Percentiles rank a stretch among this genome's conserved stretches.
Conservation (phyloP, 1,284 basidiomycete genomes). For the Melampsora abietis-canadensis region DNA sequence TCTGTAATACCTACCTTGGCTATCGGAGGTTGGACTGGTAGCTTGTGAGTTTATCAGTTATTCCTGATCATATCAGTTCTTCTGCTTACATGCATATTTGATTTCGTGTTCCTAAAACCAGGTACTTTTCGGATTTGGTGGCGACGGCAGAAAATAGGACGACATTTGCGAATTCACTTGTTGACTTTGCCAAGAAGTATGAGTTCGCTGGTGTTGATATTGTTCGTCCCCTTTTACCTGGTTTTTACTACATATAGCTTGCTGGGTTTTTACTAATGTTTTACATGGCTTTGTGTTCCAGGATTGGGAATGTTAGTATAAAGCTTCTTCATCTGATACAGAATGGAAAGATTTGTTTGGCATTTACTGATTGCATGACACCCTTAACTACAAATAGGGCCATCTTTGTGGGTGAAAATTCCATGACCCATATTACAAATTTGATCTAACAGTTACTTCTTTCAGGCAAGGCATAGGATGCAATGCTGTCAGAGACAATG, state of each 20-base stretch:
- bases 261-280: no score
- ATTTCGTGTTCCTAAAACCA: not conserved
- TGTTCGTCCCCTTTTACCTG: no score
- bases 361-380: not conserved
- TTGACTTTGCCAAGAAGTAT: slow-evolving; percentile 37
- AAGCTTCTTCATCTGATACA: not conserved
- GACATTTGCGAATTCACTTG: slow-evolving; percentile 17
- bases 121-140: slow-evolving; percentile 26
- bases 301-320: slow-evolving; percentile 43
- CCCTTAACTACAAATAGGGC: not conserved
- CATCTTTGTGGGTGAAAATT: slow-evolving; percentile 27
- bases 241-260: no score
- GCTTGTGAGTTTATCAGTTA: not conserved
- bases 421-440: not conserved
- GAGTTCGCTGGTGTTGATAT: slow-evolving; percentile 35
- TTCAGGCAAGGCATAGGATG: slow-evolving; percentile 40
- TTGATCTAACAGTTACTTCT: not conserved
- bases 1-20: slow-evolving; percentile 12
- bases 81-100: not conserved
- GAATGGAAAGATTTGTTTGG: not conserved
- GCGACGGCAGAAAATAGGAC: slow-evolving; percentile 38
- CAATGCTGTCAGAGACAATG: slow-evolving; percentile 18
- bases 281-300: no score
- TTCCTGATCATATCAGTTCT: not conserved
- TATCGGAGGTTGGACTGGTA: slow-evolving; percentile 36